A percentile compares a stretch with the other conserved stretches of the same genome.
Conservation (phyloP, 495 filamentous ascomycete species). For the Tuber umbilicatum region DNA sequence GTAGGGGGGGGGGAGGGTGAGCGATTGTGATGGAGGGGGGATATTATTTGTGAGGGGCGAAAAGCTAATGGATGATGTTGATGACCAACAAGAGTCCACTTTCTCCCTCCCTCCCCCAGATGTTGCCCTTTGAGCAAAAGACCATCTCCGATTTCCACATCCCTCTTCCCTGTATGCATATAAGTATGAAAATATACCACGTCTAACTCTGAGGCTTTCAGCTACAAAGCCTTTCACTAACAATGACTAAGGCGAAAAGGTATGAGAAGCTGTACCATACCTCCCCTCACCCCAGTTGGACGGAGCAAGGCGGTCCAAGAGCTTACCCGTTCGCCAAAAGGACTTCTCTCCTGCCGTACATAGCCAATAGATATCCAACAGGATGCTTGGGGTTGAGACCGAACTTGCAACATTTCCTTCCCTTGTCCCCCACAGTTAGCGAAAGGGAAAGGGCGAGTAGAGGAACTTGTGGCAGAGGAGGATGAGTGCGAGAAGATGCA, state of each 20-base stretch:
- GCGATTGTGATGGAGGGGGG: slow-evolving; percentile 21
- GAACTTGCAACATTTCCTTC: neutral
- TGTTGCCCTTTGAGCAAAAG: neutral
- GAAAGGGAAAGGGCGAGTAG: neutral
- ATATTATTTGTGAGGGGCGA: slow-evolving; percentile 6
- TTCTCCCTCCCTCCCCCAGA: neutral
- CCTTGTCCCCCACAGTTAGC: neutral
- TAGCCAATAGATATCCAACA: neutral
- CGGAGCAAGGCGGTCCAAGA: neutral
- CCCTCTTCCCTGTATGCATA: neutral
- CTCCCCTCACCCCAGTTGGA: neutral
- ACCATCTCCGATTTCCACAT: neutral
- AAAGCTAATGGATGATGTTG: slow-evolving; percentile 13
- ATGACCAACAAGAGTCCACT: slow-evolving; percentile 5
- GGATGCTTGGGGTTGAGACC: neutral
- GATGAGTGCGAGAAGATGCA: neutral
- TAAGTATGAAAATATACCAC: neutral
- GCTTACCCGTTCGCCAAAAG: neutral
- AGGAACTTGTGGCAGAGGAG: neutral
- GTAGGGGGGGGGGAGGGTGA: slow-evolving; percentile 18
- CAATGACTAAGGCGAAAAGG: neutral
- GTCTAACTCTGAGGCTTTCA: neutral
- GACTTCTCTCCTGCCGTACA: neutral
- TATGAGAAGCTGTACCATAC: neutral
- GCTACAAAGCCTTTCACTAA: neutral